phyloP scores from a whole-genome alignment of 208 protist species.

The Leishmania guyanensis region DNA sequence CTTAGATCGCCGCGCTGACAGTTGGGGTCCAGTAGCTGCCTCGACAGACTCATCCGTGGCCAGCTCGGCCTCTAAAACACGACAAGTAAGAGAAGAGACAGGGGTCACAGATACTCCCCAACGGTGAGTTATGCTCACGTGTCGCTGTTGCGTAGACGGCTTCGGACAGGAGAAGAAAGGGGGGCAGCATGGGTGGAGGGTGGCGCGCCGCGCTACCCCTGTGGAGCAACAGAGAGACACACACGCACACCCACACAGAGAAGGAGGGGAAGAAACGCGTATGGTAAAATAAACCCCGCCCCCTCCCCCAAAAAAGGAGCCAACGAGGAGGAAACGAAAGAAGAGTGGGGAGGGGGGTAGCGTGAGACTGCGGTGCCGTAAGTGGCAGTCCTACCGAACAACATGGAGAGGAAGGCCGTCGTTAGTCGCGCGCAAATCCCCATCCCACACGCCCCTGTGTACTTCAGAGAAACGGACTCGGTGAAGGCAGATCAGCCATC shows the following conservation, averaged over 20 bases:
- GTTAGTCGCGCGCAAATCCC: background rate
- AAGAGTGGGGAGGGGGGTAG: background rate
- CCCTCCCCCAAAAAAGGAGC: no score
- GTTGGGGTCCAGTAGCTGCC: conserved; percentile 9
- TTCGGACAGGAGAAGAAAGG: background rate
- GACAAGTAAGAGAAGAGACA: background rate
- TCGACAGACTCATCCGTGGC: conserved; percentile 5
- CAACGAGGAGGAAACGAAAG: background rate
- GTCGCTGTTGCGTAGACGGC: background rate
- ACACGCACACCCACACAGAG: background rate
- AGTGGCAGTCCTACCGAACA: background rate
- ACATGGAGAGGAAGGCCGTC: background rate
- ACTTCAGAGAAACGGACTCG: no score
- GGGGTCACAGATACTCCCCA: background rate
- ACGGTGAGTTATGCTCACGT: background rate
- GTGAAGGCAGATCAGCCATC: background rate
- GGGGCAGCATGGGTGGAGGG: no score
- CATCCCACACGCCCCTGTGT: background rate
- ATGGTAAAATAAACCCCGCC: background rate
- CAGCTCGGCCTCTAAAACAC: background rate
- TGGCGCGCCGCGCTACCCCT: background rate
- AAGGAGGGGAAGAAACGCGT: background rate
- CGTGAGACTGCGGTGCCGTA: background rate
- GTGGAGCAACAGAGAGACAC: background rate
- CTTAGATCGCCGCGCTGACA: conserved; percentile 63